phyloP scores from a whole-genome alignment of 306 rosid genomes.

The Vigna reflexopilosa region DNA sequence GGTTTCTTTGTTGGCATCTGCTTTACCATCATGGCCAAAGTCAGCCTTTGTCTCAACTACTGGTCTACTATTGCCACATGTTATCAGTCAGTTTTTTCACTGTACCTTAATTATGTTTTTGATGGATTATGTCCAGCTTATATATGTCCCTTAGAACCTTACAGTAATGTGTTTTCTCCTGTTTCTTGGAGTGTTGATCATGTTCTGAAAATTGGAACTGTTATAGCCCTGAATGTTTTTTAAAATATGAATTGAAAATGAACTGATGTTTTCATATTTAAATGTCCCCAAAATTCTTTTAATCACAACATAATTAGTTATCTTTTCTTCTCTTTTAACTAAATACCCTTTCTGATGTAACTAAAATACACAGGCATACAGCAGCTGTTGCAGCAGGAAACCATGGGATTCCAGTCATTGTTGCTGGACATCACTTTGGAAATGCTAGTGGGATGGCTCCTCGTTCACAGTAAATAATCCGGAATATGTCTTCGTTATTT shows the following conservation, averaged over 20 bases:
- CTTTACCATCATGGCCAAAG: background rate
- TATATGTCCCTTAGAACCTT: background rate
- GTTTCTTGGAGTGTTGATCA: constrained; percentile 2
- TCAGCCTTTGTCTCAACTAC: constrained; percentile 8
- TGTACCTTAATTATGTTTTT: constrained; percentile 20
- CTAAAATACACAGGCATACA: constrained; percentile 75
- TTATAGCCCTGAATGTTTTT: constrained; percentile 15
- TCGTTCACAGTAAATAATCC: constrained; percentile 86
- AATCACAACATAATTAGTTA: constrained; percentile 23
- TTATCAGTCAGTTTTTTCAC: background rate
- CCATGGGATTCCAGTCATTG: constrained; percentile 96
- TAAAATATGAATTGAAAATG: constrained; percentile 28
- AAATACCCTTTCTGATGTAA: constrained; percentile 47
- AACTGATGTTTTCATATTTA: background rate
- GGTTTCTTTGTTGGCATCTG: background rate
- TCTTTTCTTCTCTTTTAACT: constrained; percentile 28
- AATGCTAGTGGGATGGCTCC: constrained; percentile 99
- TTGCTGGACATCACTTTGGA: constrained; percentile 93
- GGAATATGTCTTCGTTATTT: constrained; percentile 31
- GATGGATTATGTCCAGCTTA: constrained; percentile 20
- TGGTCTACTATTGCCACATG: background rate
- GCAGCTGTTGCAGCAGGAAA: constrained; percentile 99
- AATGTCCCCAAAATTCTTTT: background rate
- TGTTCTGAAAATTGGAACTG: constrained; percentile 7
- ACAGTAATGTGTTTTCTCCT: too few species aligned